A percentile compares a stretch with the other conserved stretches of the same genome.
These are phyloP conservation scores for Phytophthora hibernalis DNA, from an alignment of 352 stramenopile genomes.

Conservation along the genomic window DNA sequence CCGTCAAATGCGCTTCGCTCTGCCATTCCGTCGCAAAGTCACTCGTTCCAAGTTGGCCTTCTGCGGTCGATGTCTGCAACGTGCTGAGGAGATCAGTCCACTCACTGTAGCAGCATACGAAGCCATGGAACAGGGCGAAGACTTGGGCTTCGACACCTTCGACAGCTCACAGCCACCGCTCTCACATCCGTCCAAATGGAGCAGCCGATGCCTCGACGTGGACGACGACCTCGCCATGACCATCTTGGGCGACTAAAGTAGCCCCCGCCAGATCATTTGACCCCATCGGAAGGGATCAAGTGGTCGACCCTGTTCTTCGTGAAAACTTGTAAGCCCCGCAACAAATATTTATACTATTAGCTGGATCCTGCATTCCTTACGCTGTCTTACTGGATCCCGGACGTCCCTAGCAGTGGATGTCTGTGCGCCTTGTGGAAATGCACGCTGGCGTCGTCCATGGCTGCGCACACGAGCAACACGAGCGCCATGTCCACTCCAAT, in stretches of 20 bases:
- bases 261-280: conserved; percentile 4
- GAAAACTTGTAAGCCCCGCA: conserved; percentile 7
- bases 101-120: conserved; percentile 36
- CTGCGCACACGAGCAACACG: conserved; percentile 41
- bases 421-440: conserved; percentile 33
- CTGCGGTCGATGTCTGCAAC: conserved; percentile 40
- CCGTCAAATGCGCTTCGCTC: conserved; percentile 37
- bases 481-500: conserved; percentile 47
- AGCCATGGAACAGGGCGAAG: conserved; percentile 34
- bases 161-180: conserved; percentile 24
- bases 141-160: conserved; percentile 26
- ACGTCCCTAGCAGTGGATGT: conserved; percentile 12
- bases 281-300: conserved; percentile 26
- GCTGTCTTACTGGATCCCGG: neutral
- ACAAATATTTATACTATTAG: conserved; percentile 27
- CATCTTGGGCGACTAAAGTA: conserved; percentile 37
- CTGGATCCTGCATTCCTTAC: neutral
- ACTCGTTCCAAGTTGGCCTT: conserved; percentile 35
- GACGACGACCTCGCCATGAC: conserved; percentile 46
- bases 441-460: conserved; percentile 47
- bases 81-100: conserved; percentile 38
- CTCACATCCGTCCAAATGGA: conserved; percentile 27
- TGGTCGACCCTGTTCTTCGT: neutral
- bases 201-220: conserved; percentile 26
- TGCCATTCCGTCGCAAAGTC: conserved; percentile 39